phyloP scores from a whole-genome alignment of 352 stramenopile species.

The Poterioochromonas sp. region DNA sequence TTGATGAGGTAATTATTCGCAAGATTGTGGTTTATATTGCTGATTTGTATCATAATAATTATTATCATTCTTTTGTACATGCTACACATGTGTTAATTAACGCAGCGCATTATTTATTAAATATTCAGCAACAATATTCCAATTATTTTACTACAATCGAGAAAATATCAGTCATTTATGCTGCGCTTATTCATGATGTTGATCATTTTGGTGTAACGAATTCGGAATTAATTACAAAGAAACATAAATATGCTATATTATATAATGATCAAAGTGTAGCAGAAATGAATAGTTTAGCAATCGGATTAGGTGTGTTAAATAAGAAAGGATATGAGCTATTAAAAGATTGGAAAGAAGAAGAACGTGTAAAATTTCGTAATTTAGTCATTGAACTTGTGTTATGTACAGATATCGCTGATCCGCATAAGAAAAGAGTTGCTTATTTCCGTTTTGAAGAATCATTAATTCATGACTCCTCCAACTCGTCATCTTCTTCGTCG shows the following conservation, averaged over 20 bases:
- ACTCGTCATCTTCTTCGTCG: too few relatives aligned
- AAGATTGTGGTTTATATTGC: background rate
- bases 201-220: slow-evolving; percentile 26
- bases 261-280: slow-evolving; percentile 26
- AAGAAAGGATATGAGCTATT: background rate
- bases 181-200: slow-evolving; percentile 18
- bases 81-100: background rate
- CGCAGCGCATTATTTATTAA: background rate
- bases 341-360: background rate
- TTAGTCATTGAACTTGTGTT: slow-evolving; percentile 12
- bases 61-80: slow-evolving; percentile 28
- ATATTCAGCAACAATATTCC: background rate
- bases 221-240: slow-evolving; percentile 44
- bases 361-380: background rate
- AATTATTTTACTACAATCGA: background rate
- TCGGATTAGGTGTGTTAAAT: background rate
- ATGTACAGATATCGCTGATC: slow-evolving; percentile 6
- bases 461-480: too few relatives aligned
- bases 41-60: background rate
- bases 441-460: background rate
- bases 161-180: background rate
- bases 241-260: slow-evolving; percentile 60
- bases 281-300: slow-evolving; percentile 24
- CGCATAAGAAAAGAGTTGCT: background rate
- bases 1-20: too few relatives aligned